These are phyloP conservation scores for Aspergillus sp. DNA, from an alignment of 2,329 filamentous ascomycete genomes.

Conservation along the genomic window DNA sequence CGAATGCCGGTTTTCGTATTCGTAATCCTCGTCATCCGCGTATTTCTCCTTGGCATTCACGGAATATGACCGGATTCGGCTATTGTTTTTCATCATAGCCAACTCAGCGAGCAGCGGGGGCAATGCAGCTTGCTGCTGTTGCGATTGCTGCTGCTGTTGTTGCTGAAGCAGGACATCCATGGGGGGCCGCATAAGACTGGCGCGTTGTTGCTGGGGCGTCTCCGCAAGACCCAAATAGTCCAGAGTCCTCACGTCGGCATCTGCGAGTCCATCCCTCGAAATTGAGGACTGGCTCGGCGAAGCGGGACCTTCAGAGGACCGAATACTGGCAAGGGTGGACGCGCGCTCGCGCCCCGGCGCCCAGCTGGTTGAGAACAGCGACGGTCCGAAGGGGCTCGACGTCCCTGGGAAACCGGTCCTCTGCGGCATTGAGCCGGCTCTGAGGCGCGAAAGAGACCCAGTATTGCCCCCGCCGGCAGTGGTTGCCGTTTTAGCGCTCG, in stretches of 20 bases:
- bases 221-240: constrained; percentile 94
- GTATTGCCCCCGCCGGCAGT: constrained; percentile 51
- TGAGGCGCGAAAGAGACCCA: constrained; percentile 70
- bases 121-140: constrained; percentile 37
- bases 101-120: constrained; percentile 64
- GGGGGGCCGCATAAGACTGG: constrained; percentile 57
- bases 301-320: constrained; percentile 75
- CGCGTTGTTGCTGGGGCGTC: constrained; percentile 71
- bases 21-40: constrained; percentile 75
- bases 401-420: constrained; percentile 58
- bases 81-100: constrained; percentile 67
- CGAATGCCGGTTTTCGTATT: constrained; percentile 54
- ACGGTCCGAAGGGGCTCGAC: constrained; percentile 68
- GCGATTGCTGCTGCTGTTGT: constrained; percentile 36
- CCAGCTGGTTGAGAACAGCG: constrained; percentile 83
- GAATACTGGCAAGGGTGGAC: constrained; percentile 80
- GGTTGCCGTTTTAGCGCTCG: constrained; percentile 29
- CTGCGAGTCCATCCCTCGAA: constrained; percentile 72
- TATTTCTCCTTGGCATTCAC: constrained; percentile 99
- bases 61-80: constrained; percentile 90
- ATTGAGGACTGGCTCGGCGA: constrained; percentile 82
- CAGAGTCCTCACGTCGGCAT: constrained; percentile 83
- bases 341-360: constrained; percentile 69
- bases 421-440: constrained; percentile 91
- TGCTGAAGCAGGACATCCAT: constrained; percentile 44